Percentiles rank a stretch among this genome's conserved stretches.
phyloP scores from a whole-genome alignment of 371 early-diverging fungal species.

The Haplosporangium sp. region DNA sequence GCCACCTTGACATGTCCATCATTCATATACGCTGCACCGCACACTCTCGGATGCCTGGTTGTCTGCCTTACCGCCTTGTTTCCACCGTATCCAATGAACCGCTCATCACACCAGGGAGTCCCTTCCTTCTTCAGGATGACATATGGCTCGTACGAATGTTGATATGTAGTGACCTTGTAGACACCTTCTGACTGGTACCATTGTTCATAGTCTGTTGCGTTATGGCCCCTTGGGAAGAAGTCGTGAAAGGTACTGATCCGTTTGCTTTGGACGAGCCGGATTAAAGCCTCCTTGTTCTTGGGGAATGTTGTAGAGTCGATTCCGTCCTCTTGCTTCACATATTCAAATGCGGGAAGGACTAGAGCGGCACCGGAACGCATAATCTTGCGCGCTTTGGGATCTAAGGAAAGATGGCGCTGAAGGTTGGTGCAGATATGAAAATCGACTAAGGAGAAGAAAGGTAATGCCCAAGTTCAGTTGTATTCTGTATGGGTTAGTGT shows the following conservation, averaged over 20 bases:
- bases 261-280: constrained; percentile 56
- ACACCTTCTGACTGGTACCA: constrained; percentile 64
- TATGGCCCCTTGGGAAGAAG: constrained; percentile 69
- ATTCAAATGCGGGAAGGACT: constrained; percentile 77
- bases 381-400: constrained; percentile 55
- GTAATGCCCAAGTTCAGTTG: too few relatives aligned
- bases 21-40: neutral
- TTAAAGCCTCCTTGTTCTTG: constrained; percentile 58
- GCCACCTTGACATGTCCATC: neutral
- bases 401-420: constrained; percentile 56
- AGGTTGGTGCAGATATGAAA: constrained; percentile 75
- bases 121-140: constrained; percentile 71
- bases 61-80: constrained; percentile 63
- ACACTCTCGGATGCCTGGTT: neutral
- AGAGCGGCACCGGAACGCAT: constrained; percentile 62
- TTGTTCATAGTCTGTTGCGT: constrained; percentile 66
- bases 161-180: constrained; percentile 70
- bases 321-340: constrained; percentile 66
- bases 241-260: constrained; percentile 72
- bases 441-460: constrained; percentile 57
- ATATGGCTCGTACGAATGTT: constrained; percentile 77
- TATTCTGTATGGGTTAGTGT: too few relatives aligned
- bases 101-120: constrained; percentile 76
- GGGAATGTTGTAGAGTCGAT: constrained; percentile 67
- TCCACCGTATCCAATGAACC: constrained; percentile 75